phyloP scores from a whole-genome alignment of 1,284 basidiomycete genomes.

The Tausonia pullulans region DNA sequence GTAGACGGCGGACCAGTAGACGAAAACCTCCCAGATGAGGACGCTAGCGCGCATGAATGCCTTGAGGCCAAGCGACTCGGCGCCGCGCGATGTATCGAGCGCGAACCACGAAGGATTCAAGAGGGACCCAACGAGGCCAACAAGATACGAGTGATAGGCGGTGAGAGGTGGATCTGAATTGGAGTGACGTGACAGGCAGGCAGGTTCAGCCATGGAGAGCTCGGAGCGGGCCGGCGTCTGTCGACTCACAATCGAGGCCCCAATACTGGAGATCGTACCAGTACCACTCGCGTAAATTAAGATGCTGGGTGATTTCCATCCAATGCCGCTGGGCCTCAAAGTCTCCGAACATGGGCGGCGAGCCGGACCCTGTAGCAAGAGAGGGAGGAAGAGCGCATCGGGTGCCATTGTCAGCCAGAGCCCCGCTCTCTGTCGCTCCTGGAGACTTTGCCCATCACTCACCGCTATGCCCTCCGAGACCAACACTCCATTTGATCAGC shows the following conservation, averaged over 20 bases:
- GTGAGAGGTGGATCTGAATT: constrained; percentile 64
- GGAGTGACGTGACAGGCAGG: not conserved
- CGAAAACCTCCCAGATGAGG: constrained; percentile 51
- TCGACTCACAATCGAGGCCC: constrained; percentile 58
- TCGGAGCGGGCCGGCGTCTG: constrained; percentile 20
- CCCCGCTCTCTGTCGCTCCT: not conserved
- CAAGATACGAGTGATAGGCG: constrained; percentile 72
- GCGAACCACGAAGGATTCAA: constrained; percentile 66
- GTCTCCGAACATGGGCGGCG: constrained; percentile 77
- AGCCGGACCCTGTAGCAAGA: constrained; percentile 44
- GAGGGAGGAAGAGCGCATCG: constrained; percentile 11
- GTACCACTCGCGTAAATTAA: constrained; percentile 69
- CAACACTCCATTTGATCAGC: constrained; percentile 53
- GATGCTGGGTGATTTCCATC: constrained; percentile 76
- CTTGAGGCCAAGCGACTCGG: constrained; percentile 55
- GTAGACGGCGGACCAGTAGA: constrained; percentile 65
- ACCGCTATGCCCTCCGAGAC: constrained; percentile 74
- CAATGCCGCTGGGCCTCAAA: constrained; percentile 90
- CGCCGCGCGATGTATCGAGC: constrained; percentile 60
- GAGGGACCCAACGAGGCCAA: constrained; percentile 53
- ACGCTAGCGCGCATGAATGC: constrained; percentile 73
- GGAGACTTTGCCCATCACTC: constrained; percentile 25
- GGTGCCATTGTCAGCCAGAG: not conserved
- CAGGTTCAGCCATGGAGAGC: not conserved
- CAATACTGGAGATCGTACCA: constrained; percentile 76